Evolutionary conservation across 768 basidiomycete species (phyloP), one percentile per base, ranked within the genome.

Genomic region (Russula compacta): DNA sequence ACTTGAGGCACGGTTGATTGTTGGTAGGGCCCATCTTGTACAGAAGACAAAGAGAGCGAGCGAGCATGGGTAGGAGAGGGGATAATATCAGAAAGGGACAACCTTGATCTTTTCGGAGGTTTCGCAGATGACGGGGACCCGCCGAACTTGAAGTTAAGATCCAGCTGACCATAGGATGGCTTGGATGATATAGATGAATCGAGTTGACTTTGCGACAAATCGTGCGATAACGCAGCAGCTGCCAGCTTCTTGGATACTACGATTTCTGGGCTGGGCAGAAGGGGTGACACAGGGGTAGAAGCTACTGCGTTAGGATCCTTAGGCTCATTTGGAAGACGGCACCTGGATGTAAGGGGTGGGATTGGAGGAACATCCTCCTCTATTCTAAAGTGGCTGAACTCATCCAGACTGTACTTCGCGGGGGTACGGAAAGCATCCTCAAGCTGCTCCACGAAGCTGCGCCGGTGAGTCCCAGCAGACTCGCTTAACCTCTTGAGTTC

Each of bases 351-450:
- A 17, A 69, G 53, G 7, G 73, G 56, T 9, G 83, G 81, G 17
- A 85, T 67, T 36, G 74, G 71, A 21, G 84, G 80, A 0, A 82
- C 81, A 7, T 78, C 70, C 35, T 21, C 58, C 14, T 66, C 60
- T 36, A 79, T 61, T 19, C 77, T 68, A 59, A 69, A 57, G n/a
- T 66, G 65, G 4, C 47, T 66, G 35, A 85, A 78, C 46, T 76
- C 78, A 62, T 78, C 72, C 35, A 88, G 72, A 62, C 86, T 81
- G 29, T 88, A 73, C 67, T 83, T 85, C 17, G 86, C 84, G 0
- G 89, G 88, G 0, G 87, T 88, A 63, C 81, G 78, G 76, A 92
- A 92, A 1, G 89, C 88, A 54, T 77, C 84, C 74, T 91, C 89
- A 24, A 91, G 73, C 71, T 92, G 73, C 70, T 90, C 87, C 4